Conservation (phyloP, 163 green algal species). For the Volvox carteri region DNA sequence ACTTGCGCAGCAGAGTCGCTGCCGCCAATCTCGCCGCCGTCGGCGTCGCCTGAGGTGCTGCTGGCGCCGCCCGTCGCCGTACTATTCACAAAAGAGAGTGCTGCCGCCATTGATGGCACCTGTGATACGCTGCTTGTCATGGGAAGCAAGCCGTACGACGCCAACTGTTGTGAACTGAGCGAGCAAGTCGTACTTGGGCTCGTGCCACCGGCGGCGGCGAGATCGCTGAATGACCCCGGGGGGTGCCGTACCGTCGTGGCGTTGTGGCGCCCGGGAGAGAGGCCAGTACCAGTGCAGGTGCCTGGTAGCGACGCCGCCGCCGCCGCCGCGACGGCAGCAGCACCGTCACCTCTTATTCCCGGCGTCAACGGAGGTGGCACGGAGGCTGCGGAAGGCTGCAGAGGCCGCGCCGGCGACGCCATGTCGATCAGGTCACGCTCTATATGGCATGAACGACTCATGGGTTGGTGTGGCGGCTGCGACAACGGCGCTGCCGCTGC, state of each 20-base stretch:
- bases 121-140: not conserved
- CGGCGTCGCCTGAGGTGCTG: not conserved
- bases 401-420: constrained; percentile 13
- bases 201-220: not conserved
- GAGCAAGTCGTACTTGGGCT: not conserved
- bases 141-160: constrained; percentile 39
- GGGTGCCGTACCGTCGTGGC: not conserved
- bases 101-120: not conserved
- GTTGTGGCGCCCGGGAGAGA: not conserved
- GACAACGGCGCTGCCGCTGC: not conserved
- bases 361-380: not conserved
- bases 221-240: not conserved
- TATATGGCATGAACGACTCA: not conserved
- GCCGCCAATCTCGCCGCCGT: not conserved
- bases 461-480: not conserved
- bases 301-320: no score
- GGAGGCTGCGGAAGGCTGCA: not conserved
- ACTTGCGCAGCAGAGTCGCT: no score
- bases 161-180: not conserved
- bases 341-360: not conserved
- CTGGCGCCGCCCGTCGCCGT: not conserved
- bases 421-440: constrained; percentile 32
- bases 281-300: not conserved
- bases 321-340: not conserved
- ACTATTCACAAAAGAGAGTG: not conserved